Evolutionary conservation across 1,139 yeast genomes (phyloP).

Genomic region (Saccharomycopsis hybrid): DNA sequence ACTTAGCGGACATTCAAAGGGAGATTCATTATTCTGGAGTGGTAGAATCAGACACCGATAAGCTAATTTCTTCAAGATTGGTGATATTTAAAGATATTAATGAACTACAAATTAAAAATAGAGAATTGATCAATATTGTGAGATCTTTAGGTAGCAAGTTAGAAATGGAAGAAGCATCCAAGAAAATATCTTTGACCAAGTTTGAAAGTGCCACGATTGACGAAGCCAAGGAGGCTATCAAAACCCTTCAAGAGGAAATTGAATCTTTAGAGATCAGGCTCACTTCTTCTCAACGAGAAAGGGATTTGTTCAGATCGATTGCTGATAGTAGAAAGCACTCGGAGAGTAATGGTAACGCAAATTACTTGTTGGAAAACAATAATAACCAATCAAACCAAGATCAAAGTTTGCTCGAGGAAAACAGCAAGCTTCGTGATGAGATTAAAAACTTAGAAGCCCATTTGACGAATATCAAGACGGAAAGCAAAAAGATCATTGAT

Average conservation of each 20-base stretch:
- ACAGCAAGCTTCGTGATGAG: constrained; percentile 30
- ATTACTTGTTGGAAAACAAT: not conserved
- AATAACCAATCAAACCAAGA: not conserved
- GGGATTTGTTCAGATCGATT: constrained; percentile 46
- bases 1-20: constrained; percentile 16
- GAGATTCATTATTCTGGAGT: constrained; percentile 25
- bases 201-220: constrained; percentile 55
- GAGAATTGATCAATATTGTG: constrained; percentile 58
- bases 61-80: constrained; percentile 63
- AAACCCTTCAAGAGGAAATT: constrained; percentile 58
- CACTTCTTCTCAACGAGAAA: constrained; percentile 51
- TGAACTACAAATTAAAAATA: constrained; percentile 70
- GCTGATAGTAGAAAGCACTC: not conserved
- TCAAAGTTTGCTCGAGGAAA: constrained; percentile 12
- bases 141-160: constrained; percentile 64
- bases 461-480: constrained; percentile 34
- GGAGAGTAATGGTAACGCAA: not conserved
- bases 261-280: constrained; percentile 43
- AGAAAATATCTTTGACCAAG: constrained; percentile 38
- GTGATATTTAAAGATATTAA: constrained; percentile 60
- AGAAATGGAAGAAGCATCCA: constrained; percentile 45
- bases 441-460: constrained; percentile 31
- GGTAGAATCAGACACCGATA: constrained; percentile 59
- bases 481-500: constrained; percentile 37
- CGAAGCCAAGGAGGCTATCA: constrained; percentile 74